Base-by-base conservation (phyloP, 2,329 filamentous ascomycete species). In the Sporothrix brunneoviolacea region DNA sequence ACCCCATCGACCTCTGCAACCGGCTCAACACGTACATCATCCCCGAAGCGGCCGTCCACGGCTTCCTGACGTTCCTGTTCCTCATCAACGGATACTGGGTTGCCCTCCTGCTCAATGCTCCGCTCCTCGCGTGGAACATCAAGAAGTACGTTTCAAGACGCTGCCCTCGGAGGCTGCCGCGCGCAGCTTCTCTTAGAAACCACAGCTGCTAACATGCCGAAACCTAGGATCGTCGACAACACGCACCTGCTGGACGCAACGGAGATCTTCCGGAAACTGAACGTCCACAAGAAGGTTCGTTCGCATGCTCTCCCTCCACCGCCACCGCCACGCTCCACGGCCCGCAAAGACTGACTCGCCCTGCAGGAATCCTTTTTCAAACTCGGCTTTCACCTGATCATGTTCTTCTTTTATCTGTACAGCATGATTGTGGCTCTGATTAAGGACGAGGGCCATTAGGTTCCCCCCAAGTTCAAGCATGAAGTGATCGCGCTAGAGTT, bases 401-500 rank as follows among this genome's bases (percentile, higher is more conserved):
- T 98, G 90, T 98, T 98, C 82, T 98, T 98, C 83, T 98, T 97
- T 82, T 98, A 98, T 75, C 86, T 98, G 51, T 95, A 95, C 81
- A 94, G 88, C 84, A 94, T 93, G 88, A 93, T 93, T 61, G 91
- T 96, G 58, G 91, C 93, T 59, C 80, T 98, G 57, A 98, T 98
- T 76, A 84, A 86, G 65, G 93, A 97, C 70, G 93, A 98, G 74
- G 82, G 86, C 54, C 81, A 90, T 71, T 95, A 84, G 84, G 36
- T 32, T 28, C 6, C 10, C 6, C 24, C 24, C 24, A n/a, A n/a
- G n/a, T n/a, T n/a, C n/a, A n/a, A n/a, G n/a, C n/a, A n/a, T n/a
- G n/a, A n/a, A n/a, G n/a, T n/a, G n/a, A n/a, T n/a, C n/a, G n/a
- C n/a, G n/a, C n/a, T n/a, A n/a, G n/a, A n/a, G n/a, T n/a, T n/a